phyloP scores from a whole-genome alignment of 768 basidiomycete species.

The Naganishia kalamii region DNA sequence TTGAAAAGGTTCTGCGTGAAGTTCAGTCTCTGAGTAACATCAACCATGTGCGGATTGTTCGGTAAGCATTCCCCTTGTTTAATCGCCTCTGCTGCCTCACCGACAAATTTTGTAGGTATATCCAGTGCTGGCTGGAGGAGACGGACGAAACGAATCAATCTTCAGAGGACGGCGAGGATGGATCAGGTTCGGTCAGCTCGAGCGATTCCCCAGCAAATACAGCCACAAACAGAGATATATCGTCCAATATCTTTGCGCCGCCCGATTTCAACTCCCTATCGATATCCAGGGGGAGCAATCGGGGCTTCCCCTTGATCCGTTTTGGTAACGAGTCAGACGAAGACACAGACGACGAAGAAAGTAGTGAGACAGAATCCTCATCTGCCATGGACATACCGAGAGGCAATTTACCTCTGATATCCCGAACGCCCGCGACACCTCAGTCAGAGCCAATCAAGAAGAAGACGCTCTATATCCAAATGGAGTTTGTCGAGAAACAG shows the following conservation, averaged over 20 bases:
- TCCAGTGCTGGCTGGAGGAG: conserved; percentile 25
- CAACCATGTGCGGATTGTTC: conserved; percentile 81
- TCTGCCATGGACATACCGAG: conserved; percentile 12
- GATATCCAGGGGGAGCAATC: conserved; percentile 46
- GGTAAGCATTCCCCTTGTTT: conserved; percentile 51
- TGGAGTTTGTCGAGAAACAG: conserved; percentile 62
- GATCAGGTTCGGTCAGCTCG: not conserved
- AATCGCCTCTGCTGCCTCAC: not conserved
- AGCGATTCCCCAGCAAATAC: not conserved
- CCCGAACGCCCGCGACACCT: conserved; percentile 6
- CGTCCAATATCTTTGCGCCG: conserved; percentile 55
- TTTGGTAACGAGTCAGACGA: conserved; percentile 51
- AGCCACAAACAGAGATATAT: conserved; percentile 11
- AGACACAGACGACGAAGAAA: conserved; percentile 45
- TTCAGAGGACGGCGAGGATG: not conserved
- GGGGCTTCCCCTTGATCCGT: conserved; percentile 75
- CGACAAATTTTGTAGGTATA: conserved; percentile 9
- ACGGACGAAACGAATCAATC: conserved; percentile 16
- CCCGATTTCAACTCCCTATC: conserved; percentile 57
- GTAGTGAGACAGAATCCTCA: not conserved
- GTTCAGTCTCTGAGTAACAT: conserved; percentile 81
- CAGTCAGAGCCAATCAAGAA: conserved; percentile 13
- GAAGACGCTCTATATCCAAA: conserved; percentile 84
- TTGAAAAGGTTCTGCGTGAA: conserved; percentile 82
- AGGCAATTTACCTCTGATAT: not conserved